A percentile compares a stretch with the other conserved stretches of the same genome.
These are phyloP conservation scores for Stemphylium vesicarium DNA, from an alignment of 2,329 filamentous ascomycete genomes.

Conservation along the genomic window DNA sequence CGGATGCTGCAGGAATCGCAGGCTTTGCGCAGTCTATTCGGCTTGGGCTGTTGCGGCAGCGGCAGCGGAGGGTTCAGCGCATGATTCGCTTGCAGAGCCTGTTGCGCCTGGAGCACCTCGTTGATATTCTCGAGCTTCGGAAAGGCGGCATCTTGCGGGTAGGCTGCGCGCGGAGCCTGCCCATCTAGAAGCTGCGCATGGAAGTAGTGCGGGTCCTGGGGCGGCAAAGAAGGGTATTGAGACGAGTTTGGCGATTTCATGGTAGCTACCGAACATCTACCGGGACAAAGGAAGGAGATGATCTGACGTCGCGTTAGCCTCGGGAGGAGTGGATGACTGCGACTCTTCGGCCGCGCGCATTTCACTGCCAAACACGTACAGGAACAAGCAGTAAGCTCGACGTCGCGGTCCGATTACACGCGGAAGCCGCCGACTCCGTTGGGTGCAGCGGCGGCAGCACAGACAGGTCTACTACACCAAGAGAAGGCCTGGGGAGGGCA, in stretches of 20 bases:
- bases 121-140: slow-evolving; percentile 47
- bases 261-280: slow-evolving; percentile 21
- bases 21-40: slow-evolving; percentile 49
- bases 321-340: background rate
- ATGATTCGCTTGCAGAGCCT: slow-evolving; percentile 46
- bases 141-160: slow-evolving; percentile 31
- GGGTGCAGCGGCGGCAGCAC: background rate
- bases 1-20: slow-evolving; percentile 53
- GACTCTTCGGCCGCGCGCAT: background rate
- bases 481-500: background rate
- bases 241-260: slow-evolving; percentile 21
- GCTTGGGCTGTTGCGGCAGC: slow-evolving; percentile 33
- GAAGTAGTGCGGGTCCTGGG: slow-evolving; percentile 38
- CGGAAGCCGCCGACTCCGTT: slow-evolving; percentile 7
- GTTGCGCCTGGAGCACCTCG: slow-evolving; percentile 46
- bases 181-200: slow-evolving; percentile 6
- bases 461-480: background rate
- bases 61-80: slow-evolving; percentile 28
- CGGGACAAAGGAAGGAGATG: slow-evolving; percentile 18
- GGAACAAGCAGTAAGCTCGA: background rate
- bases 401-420: slow-evolving; percentile 11
- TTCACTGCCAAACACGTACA: background rate
- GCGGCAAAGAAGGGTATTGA: slow-evolving; percentile 22
- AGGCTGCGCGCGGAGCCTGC: slow-evolving; percentile 10
- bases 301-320: slow-evolving; percentile 18